Evolutionary conservation across 2,329 filamentous ascomycete species (phyloP).

Genomic region (Venturiaceae sp.): DNA sequence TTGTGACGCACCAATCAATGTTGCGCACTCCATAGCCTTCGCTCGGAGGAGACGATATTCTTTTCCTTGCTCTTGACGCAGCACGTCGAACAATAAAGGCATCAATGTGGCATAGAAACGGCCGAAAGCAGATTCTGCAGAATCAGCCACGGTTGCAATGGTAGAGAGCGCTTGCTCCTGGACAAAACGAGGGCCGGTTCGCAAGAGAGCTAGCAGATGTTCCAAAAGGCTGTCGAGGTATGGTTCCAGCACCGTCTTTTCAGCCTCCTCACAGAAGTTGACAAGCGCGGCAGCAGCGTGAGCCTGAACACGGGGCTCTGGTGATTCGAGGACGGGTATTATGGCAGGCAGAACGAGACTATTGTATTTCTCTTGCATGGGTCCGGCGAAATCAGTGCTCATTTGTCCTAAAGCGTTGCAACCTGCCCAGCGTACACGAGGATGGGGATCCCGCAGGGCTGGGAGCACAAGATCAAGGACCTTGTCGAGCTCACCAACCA

Average conservation of each 20-base stretch:
- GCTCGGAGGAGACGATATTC: conserved; percentile 85
- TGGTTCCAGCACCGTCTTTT: conserved; percentile 82
- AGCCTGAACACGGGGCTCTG: conserved; percentile 89
- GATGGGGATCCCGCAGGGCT: conserved; percentile 78
- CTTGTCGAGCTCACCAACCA: conserved; percentile 89
- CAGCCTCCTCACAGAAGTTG: conserved; percentile 98
- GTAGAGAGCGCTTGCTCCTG: conserved; percentile 97
- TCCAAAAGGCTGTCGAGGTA: conserved; percentile 83
- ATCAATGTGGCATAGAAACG: conserved; percentile 96
- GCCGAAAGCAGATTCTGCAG: conserved; percentile 85
- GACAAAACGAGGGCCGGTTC: conserved; percentile 89
- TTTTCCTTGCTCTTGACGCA: conserved; percentile 84
- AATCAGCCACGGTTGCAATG: conserved; percentile 98
- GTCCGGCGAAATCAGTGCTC: conserved; percentile 97
- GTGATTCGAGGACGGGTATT: conserved; percentile 80
- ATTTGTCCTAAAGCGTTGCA: conserved; percentile 99
- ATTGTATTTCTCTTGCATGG: conserved; percentile 96
- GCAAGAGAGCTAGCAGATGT: conserved; percentile 77
- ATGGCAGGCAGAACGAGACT: conserved; percentile 79
- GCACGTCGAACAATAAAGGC: conserved; percentile 84
- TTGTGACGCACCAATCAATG: conserved; percentile 52
- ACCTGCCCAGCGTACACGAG: conserved; percentile 91
- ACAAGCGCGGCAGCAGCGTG: conserved; percentile 96
- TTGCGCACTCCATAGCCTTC: conserved; percentile 99
- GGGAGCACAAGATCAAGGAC: conserved; percentile 93